These are phyloP conservation scores for Blastobotrys ciferrii DNA, from an alignment of 1,139 yeast species.

Conservation along the genomic window DNA sequence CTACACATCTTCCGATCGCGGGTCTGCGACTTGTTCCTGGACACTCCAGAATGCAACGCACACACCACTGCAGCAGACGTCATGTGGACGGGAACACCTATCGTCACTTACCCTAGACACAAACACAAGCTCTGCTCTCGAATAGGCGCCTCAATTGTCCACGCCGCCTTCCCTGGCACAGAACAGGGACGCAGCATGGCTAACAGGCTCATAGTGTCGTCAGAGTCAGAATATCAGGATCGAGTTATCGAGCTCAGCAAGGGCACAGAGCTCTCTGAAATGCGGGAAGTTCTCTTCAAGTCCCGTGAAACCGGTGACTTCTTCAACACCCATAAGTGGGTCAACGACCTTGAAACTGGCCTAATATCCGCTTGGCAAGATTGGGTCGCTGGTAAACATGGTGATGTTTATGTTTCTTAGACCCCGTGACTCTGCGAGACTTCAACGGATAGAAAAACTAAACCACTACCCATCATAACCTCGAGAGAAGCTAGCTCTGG, in stretches of 20 bases:
- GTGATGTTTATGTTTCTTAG: slow-evolving; percentile 15
- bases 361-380: slow-evolving; percentile 32
- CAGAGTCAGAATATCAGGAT: slow-evolving; percentile 33
- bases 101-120: slow-evolving; percentile 35
- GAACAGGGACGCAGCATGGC: slow-evolving; percentile 23
- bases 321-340: slow-evolving; percentile 36
- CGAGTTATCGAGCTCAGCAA: slow-evolving; percentile 28
- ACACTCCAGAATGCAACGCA: slow-evolving; percentile 40
- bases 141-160: slow-evolving; percentile 34
- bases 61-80: slow-evolving; percentile 42
- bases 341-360: slow-evolving; percentile 32
- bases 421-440: too few relatives aligned
- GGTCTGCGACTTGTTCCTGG: slow-evolving; percentile 36
- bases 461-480: too few relatives aligned
- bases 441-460: too few relatives aligned
- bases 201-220: slow-evolving; percentile 25
- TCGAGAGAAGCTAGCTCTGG: too few relatives aligned
- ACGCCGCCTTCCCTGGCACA: slow-evolving; percentile 29
- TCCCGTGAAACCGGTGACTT: slow-evolving; percentile 30
- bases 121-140: slow-evolving; percentile 36
- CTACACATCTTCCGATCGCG: slow-evolving; percentile 35
- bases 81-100: slow-evolving; percentile 38
- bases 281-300: slow-evolving; percentile 29
- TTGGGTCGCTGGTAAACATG: slow-evolving; percentile 28
- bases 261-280: slow-evolving; percentile 23